These are phyloP conservation scores for Salmacisia buchloeana DNA, from an alignment of 1,284 basidiomycete genomes.

Conservation along the genomic window DNA sequence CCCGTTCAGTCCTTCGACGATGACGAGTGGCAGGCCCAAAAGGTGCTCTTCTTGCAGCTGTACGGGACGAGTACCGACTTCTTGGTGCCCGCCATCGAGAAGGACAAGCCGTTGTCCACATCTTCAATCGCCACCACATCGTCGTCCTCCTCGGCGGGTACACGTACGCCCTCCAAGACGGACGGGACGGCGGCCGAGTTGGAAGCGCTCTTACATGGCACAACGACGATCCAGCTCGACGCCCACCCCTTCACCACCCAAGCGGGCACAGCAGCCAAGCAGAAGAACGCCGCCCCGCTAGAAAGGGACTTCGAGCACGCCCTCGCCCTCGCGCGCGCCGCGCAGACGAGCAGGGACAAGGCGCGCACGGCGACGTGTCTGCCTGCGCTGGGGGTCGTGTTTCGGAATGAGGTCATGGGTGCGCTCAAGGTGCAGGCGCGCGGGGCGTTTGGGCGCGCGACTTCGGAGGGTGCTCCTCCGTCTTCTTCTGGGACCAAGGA, in stretches of 20 bases:
- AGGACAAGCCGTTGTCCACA: neutral
- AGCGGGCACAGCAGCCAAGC: too few species aligned
- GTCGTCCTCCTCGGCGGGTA: too few species aligned
- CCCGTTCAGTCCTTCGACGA: too few species aligned
- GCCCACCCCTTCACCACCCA: too few species aligned
- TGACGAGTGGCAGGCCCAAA: neutral
- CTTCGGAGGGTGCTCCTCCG: too few species aligned
- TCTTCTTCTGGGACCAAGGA: neutral
- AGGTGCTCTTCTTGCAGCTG: neutral
- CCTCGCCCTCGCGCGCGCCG: neutral
- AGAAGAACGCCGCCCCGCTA: too few species aligned
- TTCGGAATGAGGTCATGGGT: constrained; percentile 1
- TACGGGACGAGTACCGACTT: neutral
- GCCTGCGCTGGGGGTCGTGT: neutral
- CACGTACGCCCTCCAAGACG: too few species aligned
- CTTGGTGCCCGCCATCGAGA: neutral
- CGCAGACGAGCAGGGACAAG: neutral
- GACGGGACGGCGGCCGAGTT: too few species aligned
- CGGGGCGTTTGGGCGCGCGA: too few species aligned
- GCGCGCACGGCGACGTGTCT: neutral
- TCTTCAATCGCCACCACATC: too few species aligned
- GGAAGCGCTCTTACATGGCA: too few species aligned
- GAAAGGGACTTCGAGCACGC: too few species aligned
- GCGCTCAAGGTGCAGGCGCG: neutral
- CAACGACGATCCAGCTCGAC: neutral